Evolutionary conservation across 2,329 filamentous ascomycete species (phyloP).

Genomic region (Stemphylium vesicarium): DNA sequence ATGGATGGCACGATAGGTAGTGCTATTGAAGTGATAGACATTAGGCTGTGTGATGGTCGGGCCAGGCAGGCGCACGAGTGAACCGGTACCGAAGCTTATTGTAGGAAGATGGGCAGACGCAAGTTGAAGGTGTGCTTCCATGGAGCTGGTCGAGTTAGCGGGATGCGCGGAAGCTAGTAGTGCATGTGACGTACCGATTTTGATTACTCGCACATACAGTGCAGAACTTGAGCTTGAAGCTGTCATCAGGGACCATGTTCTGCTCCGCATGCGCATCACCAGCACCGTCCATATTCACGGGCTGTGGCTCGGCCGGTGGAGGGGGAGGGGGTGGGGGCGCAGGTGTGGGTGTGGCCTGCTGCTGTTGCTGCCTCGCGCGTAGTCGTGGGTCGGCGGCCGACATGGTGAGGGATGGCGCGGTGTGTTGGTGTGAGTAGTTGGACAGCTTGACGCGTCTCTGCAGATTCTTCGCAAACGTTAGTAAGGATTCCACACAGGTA

Average conservation of each 20-base stretch:
- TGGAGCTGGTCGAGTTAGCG: conserved; percentile 65
- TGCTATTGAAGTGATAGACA: conserved; percentile 97
- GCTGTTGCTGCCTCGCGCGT: conserved; percentile 52
- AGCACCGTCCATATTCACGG: conserved; percentile 41
- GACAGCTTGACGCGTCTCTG: conserved; percentile 15
- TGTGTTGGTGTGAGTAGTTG: neutral
- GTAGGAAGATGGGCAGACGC: conserved; percentile 87
- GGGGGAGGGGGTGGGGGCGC: conserved; percentile 60
- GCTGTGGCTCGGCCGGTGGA: conserved; percentile 46
- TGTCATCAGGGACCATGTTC: conserved; percentile 51
- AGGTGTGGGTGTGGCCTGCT: conserved; percentile 56
- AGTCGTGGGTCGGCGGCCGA: conserved; percentile 57
- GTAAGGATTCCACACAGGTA: conserved; percentile 13
- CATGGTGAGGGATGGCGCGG: conserved; percentile 31
- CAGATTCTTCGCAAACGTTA: conserved; percentile 38
- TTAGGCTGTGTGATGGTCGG: conserved; percentile 92
- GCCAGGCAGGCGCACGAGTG: conserved; percentile 88
- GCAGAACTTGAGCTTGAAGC: conserved; percentile 94
- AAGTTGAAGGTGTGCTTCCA: conserved; percentile 97
- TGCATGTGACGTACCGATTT: conserved; percentile 72
- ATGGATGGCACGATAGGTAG: conserved; percentile 94
- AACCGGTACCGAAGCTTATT: conserved; percentile 96
- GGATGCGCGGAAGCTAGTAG: neutral
- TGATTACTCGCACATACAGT: conserved; percentile 99
- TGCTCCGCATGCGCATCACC: conserved; percentile 32